Evolutionary conservation across 2,329 filamentous ascomycete genomes (phyloP).

Genomic region (Pyrenophora seminiperda): DNA sequence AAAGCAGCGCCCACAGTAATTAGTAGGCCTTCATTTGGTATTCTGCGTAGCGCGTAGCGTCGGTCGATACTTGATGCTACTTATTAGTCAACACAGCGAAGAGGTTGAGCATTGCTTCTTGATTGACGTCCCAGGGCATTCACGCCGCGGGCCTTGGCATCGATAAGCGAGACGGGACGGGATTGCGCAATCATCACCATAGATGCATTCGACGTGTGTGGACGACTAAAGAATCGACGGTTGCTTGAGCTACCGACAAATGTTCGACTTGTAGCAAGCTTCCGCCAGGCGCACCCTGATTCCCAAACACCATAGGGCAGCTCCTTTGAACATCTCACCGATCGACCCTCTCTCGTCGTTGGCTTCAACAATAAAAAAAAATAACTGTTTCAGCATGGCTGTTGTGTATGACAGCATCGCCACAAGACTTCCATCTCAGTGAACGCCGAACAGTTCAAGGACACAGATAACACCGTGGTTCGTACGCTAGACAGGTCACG

Average conservation of each 20-base stretch:
- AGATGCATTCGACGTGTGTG: no score
- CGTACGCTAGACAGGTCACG: not conserved
- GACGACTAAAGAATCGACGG: not conserved
- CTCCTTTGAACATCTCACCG: no score
- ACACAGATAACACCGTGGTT: not conserved
- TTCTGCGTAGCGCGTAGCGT: constrained; percentile 10
- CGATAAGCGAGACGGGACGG: constrained; percentile 8
- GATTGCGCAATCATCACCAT: constrained; percentile 2
- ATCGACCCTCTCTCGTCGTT: not conserved
- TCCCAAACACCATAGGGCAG: not conserved
- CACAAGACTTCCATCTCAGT: no score
- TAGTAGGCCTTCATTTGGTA: constrained; percentile 20
- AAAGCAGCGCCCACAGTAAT: constrained; percentile 25
- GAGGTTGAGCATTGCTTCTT: constrained; percentile 4
- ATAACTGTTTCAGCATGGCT: no score
- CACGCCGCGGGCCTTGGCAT: constrained; percentile 6
- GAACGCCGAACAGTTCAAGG: not conserved
- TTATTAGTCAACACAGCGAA: not conserved
- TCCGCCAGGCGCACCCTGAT: not conserved
- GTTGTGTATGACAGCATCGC: no score
- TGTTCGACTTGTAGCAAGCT: constrained; percentile 1
- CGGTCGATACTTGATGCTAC: constrained; percentile 1
- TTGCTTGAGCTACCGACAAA: not conserved
- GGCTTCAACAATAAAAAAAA: not conserved
- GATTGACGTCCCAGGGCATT: not conserved